Percentiles rank a stretch among this genome's conserved stretches.
Conservation (phyloP, 345 rosid genomes). For the Murraya koenigii region DNA sequence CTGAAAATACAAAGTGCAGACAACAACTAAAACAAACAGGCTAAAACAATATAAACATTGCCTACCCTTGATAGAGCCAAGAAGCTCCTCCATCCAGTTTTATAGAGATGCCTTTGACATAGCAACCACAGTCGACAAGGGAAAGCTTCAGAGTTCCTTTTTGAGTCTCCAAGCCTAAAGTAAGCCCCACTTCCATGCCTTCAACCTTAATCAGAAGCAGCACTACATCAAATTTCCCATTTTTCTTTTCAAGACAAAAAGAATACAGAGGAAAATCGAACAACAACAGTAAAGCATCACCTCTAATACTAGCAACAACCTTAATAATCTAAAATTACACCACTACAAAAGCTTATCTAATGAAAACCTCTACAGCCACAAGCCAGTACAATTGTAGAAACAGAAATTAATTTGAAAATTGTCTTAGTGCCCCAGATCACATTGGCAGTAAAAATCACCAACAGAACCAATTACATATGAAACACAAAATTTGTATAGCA, state of each 20-base stretch:
- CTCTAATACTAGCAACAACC: not conserved
- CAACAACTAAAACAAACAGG: not conserved
- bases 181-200: slow-evolving; percentile 96
- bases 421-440: not conserved
- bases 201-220: slow-evolving; percentile 78
- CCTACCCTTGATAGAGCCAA: slow-evolving; percentile 98
- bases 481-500: not conserved
- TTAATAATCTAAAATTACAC: not conserved
- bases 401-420: not conserved
- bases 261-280: slow-evolving; percentile 12
- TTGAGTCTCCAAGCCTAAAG: slow-evolving; percentile 69
- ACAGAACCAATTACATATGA: not conserved
- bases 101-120: slow-evolving; percentile 66
- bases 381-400: not conserved
- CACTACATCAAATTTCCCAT: slow-evolving; percentile 44
- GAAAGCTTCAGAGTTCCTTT: slow-evolving; percentile 75
- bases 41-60: not conserved
- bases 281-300: not conserved
- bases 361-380: not conserved
- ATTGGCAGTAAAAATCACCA: not conserved
- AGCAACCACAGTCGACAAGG: slow-evolving; percentile 74
- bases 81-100: slow-evolving; percentile 91
- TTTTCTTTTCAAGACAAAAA: slow-evolving; percentile 26
- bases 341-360: not conserved
- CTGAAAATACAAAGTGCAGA: not conserved